These are phyloP conservation scores for Xerocomellus chrysenteron DNA, from an alignment of 768 basidiomycete genomes.

Conservation along the genomic window DNA sequence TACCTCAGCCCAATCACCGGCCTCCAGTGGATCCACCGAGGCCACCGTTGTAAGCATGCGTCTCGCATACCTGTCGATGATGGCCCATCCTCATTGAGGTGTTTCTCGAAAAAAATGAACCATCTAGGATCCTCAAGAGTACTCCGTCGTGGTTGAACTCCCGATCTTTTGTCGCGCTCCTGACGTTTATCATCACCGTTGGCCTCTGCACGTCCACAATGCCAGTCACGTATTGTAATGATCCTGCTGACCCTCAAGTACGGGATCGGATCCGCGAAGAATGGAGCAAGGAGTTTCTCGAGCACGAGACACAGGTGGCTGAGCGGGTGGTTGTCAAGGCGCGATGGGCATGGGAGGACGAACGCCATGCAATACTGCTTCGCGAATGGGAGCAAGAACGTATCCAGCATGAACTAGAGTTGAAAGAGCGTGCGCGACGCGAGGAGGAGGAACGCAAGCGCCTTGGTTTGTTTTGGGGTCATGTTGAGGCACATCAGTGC, in stretches of 20 bases:
- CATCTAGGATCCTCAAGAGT: background rate
- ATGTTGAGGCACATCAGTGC: conserved; percentile 22
- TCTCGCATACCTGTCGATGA: background rate
- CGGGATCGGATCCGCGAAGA: conserved; percentile 21
- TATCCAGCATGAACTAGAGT: conserved; percentile 10
- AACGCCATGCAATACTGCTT: conserved; percentile 4
- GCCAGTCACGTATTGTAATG: conserved; percentile 18
- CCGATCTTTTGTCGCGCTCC: background rate
- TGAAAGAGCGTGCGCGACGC: conserved; percentile 19
- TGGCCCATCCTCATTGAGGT: background rate
- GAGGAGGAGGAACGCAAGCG: conserved; percentile 20
- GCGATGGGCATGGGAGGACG: conserved; percentile 23
- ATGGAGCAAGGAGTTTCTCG: conserved; percentile 19
- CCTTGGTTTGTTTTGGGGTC: conserved; percentile 25
- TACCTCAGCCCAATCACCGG: background rate
- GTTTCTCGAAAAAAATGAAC: background rate
- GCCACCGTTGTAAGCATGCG: conserved; percentile 3
- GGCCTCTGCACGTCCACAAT: conserved; percentile 6
- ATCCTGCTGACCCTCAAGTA: conserved; percentile 18
- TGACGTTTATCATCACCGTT: conserved; percentile 1
- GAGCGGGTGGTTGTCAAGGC: conserved; percentile 10
- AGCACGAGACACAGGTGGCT: conserved; percentile 14
- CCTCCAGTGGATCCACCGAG: background rate
- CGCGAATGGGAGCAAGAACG: conserved; percentile 23
- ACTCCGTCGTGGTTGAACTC: background rate